Evolutionary conservation across 306 rosid genomes (phyloP).

Genomic region (Quercus wislizeni): DNA sequence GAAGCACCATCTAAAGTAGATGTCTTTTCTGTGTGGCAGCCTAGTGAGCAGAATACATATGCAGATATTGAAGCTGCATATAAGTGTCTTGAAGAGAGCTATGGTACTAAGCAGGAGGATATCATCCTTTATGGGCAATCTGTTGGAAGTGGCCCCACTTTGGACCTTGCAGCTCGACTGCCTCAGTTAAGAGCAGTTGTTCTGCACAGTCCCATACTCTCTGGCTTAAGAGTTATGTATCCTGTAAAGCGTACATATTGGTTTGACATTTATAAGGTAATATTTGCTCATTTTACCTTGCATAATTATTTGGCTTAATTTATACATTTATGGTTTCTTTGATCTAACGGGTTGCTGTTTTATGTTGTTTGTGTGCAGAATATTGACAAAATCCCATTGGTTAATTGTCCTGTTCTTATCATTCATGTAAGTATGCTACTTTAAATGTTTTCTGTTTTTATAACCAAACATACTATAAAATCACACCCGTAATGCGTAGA

Average conservation of each 20-base stretch:
- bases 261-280: constrained; percentile 95
- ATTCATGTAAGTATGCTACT: constrained; percentile 71
- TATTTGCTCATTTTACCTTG: constrained; percentile 2
- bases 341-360: constrained; percentile 11
- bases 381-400: constrained; percentile 83
- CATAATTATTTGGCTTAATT: constrained; percentile 9
- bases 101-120: constrained; percentile 85
- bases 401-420: constrained; percentile 85
- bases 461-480: constrained; percentile 10
- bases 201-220: constrained; percentile 90
- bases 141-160: constrained; percentile 94
- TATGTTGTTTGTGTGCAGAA: constrained; percentile 53
- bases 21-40: constrained; percentile 53
- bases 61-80: constrained; percentile 93
- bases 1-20: constrained; percentile 21
- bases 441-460: constrained; percentile 16
- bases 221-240: constrained; percentile 96
- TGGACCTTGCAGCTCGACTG: constrained; percentile 82
- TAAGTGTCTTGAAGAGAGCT: constrained; percentile 88
- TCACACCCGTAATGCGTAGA: background rate
- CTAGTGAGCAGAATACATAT: constrained; percentile 93
- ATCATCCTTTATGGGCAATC: constrained; percentile 90
- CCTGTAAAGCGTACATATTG: constrained; percentile 88
- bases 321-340: background rate
- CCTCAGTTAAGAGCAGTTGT: constrained; percentile 89